A percentile compares a stretch with the other conserved stretches of the same genome.
These are phyloP conservation scores for Carex myosuroides DNA, from an alignment of 176 grass and related monocot species.

Conservation along the genomic window DNA sequence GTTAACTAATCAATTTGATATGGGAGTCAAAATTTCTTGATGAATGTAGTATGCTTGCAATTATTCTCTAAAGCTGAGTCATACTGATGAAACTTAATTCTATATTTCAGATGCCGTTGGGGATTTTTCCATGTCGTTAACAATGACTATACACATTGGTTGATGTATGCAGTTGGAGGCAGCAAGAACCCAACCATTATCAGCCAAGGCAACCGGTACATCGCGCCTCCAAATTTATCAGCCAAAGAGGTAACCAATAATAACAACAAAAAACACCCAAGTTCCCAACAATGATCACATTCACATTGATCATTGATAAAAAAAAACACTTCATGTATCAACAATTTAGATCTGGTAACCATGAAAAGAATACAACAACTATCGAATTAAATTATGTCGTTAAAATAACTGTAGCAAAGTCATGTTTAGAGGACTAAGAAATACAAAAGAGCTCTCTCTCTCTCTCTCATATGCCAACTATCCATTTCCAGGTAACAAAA, in stretches of 20 bases:
- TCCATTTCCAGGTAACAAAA: slow-evolving; percentile 39
- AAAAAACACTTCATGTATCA: too few relatives aligned
- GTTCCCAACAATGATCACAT: background rate
- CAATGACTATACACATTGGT: slow-evolving; percentile 76
- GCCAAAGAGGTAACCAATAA: slow-evolving; percentile 45
- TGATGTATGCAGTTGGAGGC: slow-evolving; percentile 69
- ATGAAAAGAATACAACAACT: background rate
- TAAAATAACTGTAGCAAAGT: background rate
- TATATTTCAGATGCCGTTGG: slow-evolving; percentile 37
- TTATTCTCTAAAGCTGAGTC: background rate
- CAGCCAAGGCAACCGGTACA: slow-evolving; percentile 68
- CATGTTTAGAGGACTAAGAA: background rate
- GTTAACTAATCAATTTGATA: background rate
- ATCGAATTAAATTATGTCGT: background rate
- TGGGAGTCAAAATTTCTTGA: background rate
- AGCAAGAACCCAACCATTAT: slow-evolving; percentile 52
- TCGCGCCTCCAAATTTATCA: slow-evolving; percentile 33
- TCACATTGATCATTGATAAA: background rate
- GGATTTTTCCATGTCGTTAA: slow-evolving; percentile 63
- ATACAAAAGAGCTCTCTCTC: background rate
- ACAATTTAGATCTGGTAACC: background rate
- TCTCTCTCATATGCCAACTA: background rate
- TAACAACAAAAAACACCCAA: background rate
- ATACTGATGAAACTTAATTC: background rate
- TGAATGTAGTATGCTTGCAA: background rate